These are phyloP conservation scores for Colletotrichum gloeosporioides DNA, from an alignment of 2,329 filamentous ascomycete genomes.

Conservation along the genomic window DNA sequence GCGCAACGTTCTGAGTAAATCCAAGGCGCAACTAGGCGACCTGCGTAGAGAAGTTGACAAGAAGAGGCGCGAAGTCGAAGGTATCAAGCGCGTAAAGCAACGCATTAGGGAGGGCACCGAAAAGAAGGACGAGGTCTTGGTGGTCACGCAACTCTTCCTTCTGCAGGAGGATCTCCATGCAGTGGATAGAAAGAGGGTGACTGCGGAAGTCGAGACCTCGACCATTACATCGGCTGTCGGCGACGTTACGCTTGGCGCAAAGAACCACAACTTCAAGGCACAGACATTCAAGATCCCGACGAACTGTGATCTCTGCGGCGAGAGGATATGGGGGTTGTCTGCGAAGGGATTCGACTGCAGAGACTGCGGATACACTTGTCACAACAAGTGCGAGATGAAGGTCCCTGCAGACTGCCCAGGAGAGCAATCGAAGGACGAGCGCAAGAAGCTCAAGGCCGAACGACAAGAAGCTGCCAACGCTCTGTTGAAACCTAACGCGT, in stretches of 20 bases:
- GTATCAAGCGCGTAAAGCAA: slow-evolving; percentile 74
- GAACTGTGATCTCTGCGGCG: slow-evolving; percentile 95
- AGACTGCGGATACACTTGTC: slow-evolving; percentile 97
- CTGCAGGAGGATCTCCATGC: slow-evolving; percentile 87
- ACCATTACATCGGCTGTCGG: slow-evolving; percentile 92
- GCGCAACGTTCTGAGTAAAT: slow-evolving; percentile 90
- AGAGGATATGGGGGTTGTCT: slow-evolving; percentile 95
- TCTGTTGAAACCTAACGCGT: slow-evolving; percentile 49
- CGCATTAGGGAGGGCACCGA: slow-evolving; percentile 83
- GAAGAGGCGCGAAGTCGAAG: slow-evolving; percentile 85
- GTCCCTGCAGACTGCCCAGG: slow-evolving; percentile 95
- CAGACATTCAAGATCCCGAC: slow-evolving; percentile 99
- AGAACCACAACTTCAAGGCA: slow-evolving; percentile 97
- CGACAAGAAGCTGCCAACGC: slow-evolving; percentile 80
- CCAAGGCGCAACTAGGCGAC: slow-evolving; percentile 82
- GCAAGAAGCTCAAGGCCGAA: slow-evolving; percentile 89
- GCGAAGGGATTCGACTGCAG: slow-evolving; percentile 96
- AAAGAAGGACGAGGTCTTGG: slow-evolving; percentile 85
- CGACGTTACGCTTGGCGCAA: slow-evolving; percentile 89
- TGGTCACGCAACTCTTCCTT: slow-evolving; percentile 82
- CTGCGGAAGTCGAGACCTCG: slow-evolving; percentile 89
- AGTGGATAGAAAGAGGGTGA: slow-evolving; percentile 81
- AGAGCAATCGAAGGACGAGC: slow-evolving; percentile 91
- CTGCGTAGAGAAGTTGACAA: slow-evolving; percentile 83
- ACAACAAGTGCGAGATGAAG: slow-evolving; percentile 99